Base-by-base conservation (phyloP, 1,284 basidiomycete species). In the Moesziomyces parantarcticus region DNA sequence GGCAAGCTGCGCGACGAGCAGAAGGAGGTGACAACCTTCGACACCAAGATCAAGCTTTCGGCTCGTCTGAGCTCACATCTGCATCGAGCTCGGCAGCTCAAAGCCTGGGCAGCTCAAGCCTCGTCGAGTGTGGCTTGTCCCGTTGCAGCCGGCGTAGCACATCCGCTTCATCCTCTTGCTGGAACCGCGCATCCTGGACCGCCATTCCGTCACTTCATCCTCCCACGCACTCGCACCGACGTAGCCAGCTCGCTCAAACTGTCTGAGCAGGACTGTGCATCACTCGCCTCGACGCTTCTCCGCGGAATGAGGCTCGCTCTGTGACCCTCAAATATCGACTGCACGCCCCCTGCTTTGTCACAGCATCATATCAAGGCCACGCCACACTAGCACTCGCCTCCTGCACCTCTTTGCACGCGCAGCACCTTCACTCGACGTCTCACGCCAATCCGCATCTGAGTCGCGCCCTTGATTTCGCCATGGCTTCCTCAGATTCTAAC, bases 401-500 rank as follows among this genome's bases (percentile, higher is more conserved):
- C 36, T 6, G 13, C 18, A 39, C 29, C 11, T 8, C 29, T 32
- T 32, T 13, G 11, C 29, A 32, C 29, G 29, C 7, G 29, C 29
- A 32, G 10, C 29, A 32, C 29, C 29, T 32, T 0, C 3, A 13
- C 43, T 25, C 23, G 34, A 41, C 39, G 7, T 43, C 36, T 5
- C 29, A 32, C 20, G 22, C 26, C 36, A 10, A 40, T 16, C 23
- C 6, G 25, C 23, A 6, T 36, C 10, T 9, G n/a, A 39, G 36
- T 16, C 16, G 3, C 36, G 14, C 36, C 18, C 22, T 1, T 21
- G 46, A 9, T n/a, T 8, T 1, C 16, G 43, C 26, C n/a, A 67
- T 57, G 58, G 13, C 58, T 1, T 23, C 49, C 18, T 8, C 50
- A 1, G 52, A 40, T 11, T 47, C 46, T 18, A 36, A 48, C 48